A percentile compares a stretch with the other conserved stretches of the same genome.
Evolutionary conservation across 768 basidiomycete species (phyloP).

Genomic region (Galerina marginata): DNA sequence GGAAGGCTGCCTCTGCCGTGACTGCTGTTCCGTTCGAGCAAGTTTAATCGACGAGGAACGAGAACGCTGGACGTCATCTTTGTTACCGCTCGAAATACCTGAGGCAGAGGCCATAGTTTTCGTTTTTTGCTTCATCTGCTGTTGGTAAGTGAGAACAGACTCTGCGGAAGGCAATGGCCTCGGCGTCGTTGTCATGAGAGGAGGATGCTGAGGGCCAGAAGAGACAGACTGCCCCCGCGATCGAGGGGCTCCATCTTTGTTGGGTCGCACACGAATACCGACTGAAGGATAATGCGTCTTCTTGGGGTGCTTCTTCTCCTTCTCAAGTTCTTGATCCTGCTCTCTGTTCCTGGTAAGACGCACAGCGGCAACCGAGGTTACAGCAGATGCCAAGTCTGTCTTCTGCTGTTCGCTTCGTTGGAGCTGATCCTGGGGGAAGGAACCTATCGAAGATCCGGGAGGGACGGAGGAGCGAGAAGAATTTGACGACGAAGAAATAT

Average conservation of each 20-base stretch:
- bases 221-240: slow-evolving; percentile 8
- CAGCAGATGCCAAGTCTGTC: slow-evolving; percentile 5
- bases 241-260: slow-evolving; percentile 32
- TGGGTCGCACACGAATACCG: slow-evolving; percentile 51
- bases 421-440: slow-evolving; percentile 10
- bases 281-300: slow-evolving; percentile 47
- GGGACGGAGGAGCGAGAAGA: slow-evolving; percentile 3
- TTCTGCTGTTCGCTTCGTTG: slow-evolving; percentile 3
- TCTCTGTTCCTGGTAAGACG: slow-evolving; percentile 19
- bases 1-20: slow-evolving; percentile 7
- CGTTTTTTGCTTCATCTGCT: slow-evolving; percentile 22
- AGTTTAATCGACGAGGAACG: slow-evolving; percentile 32
- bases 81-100: not conserved
- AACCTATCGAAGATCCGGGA: not conserved
- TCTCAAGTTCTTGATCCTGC: slow-evolving; percentile 14
- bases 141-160: slow-evolving; percentile 18
- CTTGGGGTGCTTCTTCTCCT: slow-evolving; percentile 48
- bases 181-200: slow-evolving; percentile 17
- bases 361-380: not conserved
- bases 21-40: slow-evolving; percentile 5
- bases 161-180: slow-evolving; percentile 13
- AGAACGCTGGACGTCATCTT: slow-evolving; percentile 26
- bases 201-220: slow-evolving; percentile 4
- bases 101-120: not conserved
- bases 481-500: slow-evolving; percentile 1